Percentiles rank a stretch among this genome's conserved stretches.
Evolutionary conservation across 768 basidiomycete species (phyloP).

Genomic region (Nidula microcarpa): DNA sequence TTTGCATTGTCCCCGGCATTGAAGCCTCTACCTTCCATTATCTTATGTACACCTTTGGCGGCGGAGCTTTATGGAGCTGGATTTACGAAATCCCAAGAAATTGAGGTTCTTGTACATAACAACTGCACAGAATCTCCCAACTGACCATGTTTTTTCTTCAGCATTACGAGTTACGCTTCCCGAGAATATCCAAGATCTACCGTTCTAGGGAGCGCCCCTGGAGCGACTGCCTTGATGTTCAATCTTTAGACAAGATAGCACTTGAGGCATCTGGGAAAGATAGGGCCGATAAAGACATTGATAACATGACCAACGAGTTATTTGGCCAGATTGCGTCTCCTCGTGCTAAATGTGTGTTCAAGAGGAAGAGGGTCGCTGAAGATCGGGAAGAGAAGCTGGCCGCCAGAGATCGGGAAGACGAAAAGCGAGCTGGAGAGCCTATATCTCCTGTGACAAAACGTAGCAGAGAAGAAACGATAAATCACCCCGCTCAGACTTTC

Average conservation of each 20-base stretch:
- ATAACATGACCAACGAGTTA: conserved; percentile 34
- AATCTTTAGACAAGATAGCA: conserved; percentile 47
- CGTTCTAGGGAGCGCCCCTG: conserved; percentile 63
- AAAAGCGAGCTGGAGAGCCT: neutral
- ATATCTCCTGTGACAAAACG: neutral
- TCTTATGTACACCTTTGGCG: conserved; percentile 62
- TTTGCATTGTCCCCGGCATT: conserved; percentile 48
- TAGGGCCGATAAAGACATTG: conserved; percentile 41
- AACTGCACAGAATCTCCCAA: no score
- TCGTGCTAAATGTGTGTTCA: conserved; percentile 28
- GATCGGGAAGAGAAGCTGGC: conserved; percentile 41
- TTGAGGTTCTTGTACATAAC: no score
- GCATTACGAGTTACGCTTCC: conserved; percentile 85
- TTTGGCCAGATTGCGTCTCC: conserved; percentile 37
- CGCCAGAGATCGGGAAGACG: conserved; percentile 11
- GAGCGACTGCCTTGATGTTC: conserved; percentile 45
- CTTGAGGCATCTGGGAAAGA: conserved; percentile 53
- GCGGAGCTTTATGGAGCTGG: conserved; percentile 80
- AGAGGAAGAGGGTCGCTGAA: conserved; percentile 34
- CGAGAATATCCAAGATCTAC: conserved; percentile 70
- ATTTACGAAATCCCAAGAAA: conserved; percentile 58
- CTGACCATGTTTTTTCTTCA: conserved; percentile 16
- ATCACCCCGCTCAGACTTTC: neutral
- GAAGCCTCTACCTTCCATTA: conserved; percentile 42
- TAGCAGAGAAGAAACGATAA: neutral